Evolutionary conservation across 768 basidiomycete genomes (phyloP).

Genomic region (Lentinula boryana): DNA sequence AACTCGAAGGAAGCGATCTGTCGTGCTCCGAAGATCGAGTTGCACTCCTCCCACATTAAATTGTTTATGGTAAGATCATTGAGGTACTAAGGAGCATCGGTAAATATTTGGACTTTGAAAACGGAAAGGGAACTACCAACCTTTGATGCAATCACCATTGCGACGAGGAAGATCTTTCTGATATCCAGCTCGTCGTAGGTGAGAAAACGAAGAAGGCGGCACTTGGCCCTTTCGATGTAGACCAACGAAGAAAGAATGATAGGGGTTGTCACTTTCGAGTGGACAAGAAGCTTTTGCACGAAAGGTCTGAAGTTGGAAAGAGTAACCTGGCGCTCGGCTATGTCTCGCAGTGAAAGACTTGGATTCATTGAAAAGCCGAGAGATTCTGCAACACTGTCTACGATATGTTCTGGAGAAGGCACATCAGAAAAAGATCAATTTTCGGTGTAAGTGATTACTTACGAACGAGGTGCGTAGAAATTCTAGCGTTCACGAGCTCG

Average conservation of each 20-base stretch:
- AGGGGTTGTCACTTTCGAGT: constrained; percentile 63
- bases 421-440: not conserved
- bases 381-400: constrained; percentile 62
- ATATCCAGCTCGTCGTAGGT: constrained; percentile 72
- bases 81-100: constrained; percentile 45
- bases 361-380: constrained; percentile 68
- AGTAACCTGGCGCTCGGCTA: constrained; percentile 38
- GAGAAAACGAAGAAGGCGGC: constrained; percentile 67
- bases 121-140: constrained; percentile 25
- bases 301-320: constrained; percentile 55
- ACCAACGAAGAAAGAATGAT: constrained; percentile 66
- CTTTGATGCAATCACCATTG: constrained; percentile 82
- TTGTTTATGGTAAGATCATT: constrained; percentile 90
- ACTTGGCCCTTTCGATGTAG: constrained; percentile 72
- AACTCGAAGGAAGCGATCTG: constrained; percentile 77
- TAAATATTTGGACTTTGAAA: not conserved
- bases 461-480: constrained; percentile 61
- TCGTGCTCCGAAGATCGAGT: constrained; percentile 73
- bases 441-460: constrained; percentile 18
- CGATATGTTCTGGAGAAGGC: constrained; percentile 50
- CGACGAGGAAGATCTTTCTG: constrained; percentile 86
- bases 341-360: constrained; percentile 43
- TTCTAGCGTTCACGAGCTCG: constrained; percentile 60
- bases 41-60: constrained; percentile 83
- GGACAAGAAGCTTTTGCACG: constrained; percentile 58